Conservation (phyloP, 139 green algal species). For the Pleodorina starrii region DNA sequence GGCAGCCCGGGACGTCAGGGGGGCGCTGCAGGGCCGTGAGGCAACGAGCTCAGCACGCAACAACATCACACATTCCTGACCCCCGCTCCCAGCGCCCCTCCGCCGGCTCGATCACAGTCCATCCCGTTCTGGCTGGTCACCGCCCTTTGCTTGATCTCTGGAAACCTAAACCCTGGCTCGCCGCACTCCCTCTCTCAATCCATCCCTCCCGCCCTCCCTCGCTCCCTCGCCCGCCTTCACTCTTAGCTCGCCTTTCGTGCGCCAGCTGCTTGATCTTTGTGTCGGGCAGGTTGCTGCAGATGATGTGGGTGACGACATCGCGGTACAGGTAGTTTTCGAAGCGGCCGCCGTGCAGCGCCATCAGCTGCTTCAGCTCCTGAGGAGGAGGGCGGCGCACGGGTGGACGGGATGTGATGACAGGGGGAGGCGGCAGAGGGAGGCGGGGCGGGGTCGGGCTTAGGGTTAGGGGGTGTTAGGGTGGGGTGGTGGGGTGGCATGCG, state of each 20-base stretch:
- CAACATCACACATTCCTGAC: neutral
- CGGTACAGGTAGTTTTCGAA: constrained; percentile 92
- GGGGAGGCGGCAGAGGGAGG: neutral
- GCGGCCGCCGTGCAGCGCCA: constrained; percentile 90
- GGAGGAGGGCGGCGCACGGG: neutral
- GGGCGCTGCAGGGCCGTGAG: no score
- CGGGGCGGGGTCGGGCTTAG: no score
- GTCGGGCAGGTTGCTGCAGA: constrained; percentile 93
- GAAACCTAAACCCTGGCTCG: no score
- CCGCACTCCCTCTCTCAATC: no score
- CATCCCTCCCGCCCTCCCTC: no score
- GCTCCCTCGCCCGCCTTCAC: neutral
- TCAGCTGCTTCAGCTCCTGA: constrained; percentile 93
- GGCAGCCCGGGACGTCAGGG: no score
- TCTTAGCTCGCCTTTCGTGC: constrained; percentile 42
- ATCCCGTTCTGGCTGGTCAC: no score
- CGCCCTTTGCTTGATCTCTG: no score
- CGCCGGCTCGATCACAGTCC: no score
- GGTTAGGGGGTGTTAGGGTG: no score
- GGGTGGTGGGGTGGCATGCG: no score
- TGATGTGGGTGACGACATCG: constrained; percentile 90
- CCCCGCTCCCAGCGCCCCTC: no score
- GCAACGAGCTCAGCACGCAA: neutral
- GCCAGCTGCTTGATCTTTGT: constrained; percentile 88
- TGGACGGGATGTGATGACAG: neutral